Base-by-base conservation (phyloP, 305 asterid genomes). In the Fraxinus greggii region DNA sequence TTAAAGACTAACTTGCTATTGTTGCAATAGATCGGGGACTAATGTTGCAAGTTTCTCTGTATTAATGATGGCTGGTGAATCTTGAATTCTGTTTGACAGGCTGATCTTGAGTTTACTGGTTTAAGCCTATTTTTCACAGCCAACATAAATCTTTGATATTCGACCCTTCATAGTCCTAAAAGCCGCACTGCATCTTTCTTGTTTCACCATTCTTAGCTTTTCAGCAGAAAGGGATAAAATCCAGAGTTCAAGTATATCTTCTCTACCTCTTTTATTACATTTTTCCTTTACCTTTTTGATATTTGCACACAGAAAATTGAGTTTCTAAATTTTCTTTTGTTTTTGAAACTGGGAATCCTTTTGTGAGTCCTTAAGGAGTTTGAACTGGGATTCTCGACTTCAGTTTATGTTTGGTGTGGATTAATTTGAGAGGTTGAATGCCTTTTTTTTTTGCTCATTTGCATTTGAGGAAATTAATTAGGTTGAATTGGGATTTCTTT, bases 181-280 rank as follows among this genome's bases (percentile, higher is more conserved):
- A 19, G 70, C 70, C 70, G 70, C 32, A 61, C 17, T 24, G 32
- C n/a, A 9, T 23, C 33, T 23, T 63, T 23, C 31, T 3, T 67
- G 38, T 48, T 69, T 59, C 76, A 48, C 45, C 78, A 51, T 32
- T 70, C 51, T 81, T 54, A 9, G 76, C 75, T 81, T 23, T 81
- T 21, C 33, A 32, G 33, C 19, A 48, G 10, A 35, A 42, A 21
- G 74, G 74, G 74, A 28, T 29, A 10, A 28, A 67, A 13, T 21
- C 74, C 74, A 0, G 35, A n/a, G 32, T 84, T 69, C 75, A 81
- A 77, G 86, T 85, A 61, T 83, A 83, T 78, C 88, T 78, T 28
- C 67, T 75, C 32, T 65, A 15, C 61, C 85, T 59, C 69, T 45
- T 28, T 70, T 75, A 28, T 74, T 54, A 23, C 75, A 12, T 69